Base-by-base conservation (phyloP, 2,329 filamentous ascomycete genomes). In the Daldinia eschscholtzii region DNA sequence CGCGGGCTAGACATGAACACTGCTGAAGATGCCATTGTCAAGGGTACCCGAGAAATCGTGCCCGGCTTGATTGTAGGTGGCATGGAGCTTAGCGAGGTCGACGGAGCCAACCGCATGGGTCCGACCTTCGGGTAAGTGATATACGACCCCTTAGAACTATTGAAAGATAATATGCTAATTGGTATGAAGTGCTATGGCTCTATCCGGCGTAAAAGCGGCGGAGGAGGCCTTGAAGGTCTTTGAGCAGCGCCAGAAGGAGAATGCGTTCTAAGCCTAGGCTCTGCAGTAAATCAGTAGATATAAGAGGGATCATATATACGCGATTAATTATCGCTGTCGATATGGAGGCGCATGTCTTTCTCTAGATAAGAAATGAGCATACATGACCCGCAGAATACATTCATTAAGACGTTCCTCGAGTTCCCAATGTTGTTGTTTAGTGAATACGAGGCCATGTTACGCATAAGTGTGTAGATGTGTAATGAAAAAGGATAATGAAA, bases 21-120 rank as follows among this genome's bases (percentile, higher is more conserved):
- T 1, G 94, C 94, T 50, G 94, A 98, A 81, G 94, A 98, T 76
- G 93, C 94, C 55, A 97, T 98, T 74, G 94, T 97, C 79, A 97
- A 96, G 86, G 87, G 91, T 73, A 97, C 94, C 6, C 90, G 94
- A 68, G 94, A 97, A 85, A 87, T 98, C 67, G 89, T 94, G 13
- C 93, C 93, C 5, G 94, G 94, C 30, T 84, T 98, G 71, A 93
- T 97, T 76, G 92, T 97, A n/a, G 94, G 94, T 60, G 94, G 94
- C 42, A 98, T 98, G 94, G 94, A 97, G 81, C 84, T 97, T 73
- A 93, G 90, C 66, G 94, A 97, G 82, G 90, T 97, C 35, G 94
- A 97, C 76, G 94, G 93, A 18, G 93, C 93, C 70, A 97, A 97
- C 83, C 89, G 94, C 60, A 97, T 97, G 94, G 94, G 91, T 79